phyloP scores from a whole-genome alignment of 176 grass and related monocot genomes.

The Oryza brachyantha region DNA sequence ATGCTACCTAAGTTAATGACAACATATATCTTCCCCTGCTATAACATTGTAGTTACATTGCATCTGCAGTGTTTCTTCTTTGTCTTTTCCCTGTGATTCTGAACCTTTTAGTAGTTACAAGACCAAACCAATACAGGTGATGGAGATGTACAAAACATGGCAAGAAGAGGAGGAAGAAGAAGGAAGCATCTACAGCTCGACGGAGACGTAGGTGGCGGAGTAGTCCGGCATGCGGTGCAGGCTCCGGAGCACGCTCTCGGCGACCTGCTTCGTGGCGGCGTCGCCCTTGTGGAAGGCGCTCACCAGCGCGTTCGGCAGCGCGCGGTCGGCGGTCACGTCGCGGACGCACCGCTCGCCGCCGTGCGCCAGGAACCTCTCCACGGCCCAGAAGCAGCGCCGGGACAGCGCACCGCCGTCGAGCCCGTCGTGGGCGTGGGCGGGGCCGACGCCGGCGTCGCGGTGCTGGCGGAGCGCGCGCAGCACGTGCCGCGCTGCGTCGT shows the following conservation, averaged over 20 bases:
- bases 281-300: constrained; percentile 73
- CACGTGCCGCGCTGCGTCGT: constrained; percentile 48
- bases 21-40: background rate
- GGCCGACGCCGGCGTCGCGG: constrained; percentile 16
- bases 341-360: constrained; percentile 49
- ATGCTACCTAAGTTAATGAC: background rate
- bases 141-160: background rate
- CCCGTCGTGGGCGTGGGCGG: no score
- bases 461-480: constrained; percentile 62
- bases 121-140: constrained; percentile 3
- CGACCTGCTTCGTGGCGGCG: constrained; percentile 52
- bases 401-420: constrained; percentile 23
- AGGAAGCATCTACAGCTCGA: constrained; percentile 51
- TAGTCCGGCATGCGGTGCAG: constrained; percentile 63
- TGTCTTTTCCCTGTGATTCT: background rate
- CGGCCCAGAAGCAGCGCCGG: constrained; percentile 70
- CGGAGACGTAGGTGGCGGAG: constrained; percentile 49
- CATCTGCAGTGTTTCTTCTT: background rate
- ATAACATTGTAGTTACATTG: constrained; percentile 23
- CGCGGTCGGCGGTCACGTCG: constrained; percentile 56
- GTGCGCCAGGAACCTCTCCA: constrained; percentile 68
- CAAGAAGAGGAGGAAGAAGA: no score
- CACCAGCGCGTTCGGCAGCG: constrained; percentile 58
- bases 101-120: constrained; percentile 8
- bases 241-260: constrained; percentile 79